Conservation (phyloP, 306 rosid species). For the Prinsepia uniflora region DNA sequence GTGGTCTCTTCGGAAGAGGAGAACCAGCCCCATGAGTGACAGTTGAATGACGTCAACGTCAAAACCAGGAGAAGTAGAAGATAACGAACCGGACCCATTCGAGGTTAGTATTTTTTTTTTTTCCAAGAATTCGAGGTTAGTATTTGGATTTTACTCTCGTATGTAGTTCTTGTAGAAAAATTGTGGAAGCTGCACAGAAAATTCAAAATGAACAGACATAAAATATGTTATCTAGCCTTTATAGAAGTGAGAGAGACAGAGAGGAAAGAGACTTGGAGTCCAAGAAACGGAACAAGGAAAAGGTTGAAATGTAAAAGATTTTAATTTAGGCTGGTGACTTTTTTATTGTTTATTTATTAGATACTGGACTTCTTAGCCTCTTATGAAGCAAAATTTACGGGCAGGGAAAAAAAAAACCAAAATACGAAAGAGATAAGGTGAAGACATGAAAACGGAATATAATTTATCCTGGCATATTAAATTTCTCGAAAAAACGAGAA, state of each 20-base stretch:
- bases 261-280: constrained; percentile 27
- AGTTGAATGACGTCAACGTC: constrained; percentile 16
- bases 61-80: constrained; percentile 32
- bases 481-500: too few relatives aligned
- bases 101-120: too few relatives aligned
- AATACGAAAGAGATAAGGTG: background rate
- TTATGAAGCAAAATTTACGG: background rate
- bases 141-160: background rate
- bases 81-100: constrained; percentile 25
- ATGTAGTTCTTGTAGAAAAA: too few relatives aligned
- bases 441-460: background rate
- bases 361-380: too few relatives aligned
- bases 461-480: background rate
- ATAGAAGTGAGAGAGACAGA: too few relatives aligned
- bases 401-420: background rate
- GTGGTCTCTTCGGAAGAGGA: constrained; percentile 37
- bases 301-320: background rate
- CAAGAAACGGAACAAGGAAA: constrained; percentile 26
- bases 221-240: background rate
- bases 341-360: background rate
- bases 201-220: too few relatives aligned
- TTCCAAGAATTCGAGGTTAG: constrained; percentile 27
- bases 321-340: background rate
- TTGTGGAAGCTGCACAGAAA: constrained; percentile 22
- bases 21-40: constrained; percentile 69